Evolutionary conservation across 805 yeast species (phyloP), one percentile per base, ranked within the genome.

Genomic region (Saccharomycopsis synnaedendra): DNA sequence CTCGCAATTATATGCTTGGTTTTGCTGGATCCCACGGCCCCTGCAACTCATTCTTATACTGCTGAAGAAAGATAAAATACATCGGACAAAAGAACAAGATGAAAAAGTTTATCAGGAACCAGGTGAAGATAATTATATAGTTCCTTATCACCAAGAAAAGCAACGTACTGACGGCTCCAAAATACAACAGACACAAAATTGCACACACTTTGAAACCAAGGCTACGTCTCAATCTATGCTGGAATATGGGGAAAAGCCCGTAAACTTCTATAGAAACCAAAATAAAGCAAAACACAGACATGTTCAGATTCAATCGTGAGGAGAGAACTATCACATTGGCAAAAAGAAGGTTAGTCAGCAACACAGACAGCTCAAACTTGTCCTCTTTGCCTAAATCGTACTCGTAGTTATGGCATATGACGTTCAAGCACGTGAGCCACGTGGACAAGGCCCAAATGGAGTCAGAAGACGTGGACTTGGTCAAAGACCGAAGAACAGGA

Each of bases 21-120:
- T 75, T 78, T 4, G 95, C 95, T 1, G 83, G 78, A 60, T 86
- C 96, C 96, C 96, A 86, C 1, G 96, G 96, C 0, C 96, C 96
- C 61, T 84, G 89, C 45, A 86, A 67, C 61, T 85, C 95, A 59
- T 80, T 85, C 62, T 86, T 86, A 60, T 85, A 85, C 61, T 76
- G 75, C 58, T 86, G 96, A 38, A 87, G 65, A 32, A 71, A 71
- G 43, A 85, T 63, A 56, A 85, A 82, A 64, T 85, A 81, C 44
- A 72, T 69, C 2, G 96, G 96, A 28, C 85, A 72, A 1, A 76
- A 66, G 5, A 82, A 63, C 3, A 70, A 61, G 1, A 85, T 72
- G 39, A 67, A 58, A 0, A 69, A 55, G 48, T 78, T 78, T 4
- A 74, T 58, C 1, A 64, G 45, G 2, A 72, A 32, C 85, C 90